Evolutionary conservation across 2,329 filamentous ascomycete species (phyloP), one percentile per base, ranked within the genome.

Genomic region (Alternaria conjuncta): DNA sequence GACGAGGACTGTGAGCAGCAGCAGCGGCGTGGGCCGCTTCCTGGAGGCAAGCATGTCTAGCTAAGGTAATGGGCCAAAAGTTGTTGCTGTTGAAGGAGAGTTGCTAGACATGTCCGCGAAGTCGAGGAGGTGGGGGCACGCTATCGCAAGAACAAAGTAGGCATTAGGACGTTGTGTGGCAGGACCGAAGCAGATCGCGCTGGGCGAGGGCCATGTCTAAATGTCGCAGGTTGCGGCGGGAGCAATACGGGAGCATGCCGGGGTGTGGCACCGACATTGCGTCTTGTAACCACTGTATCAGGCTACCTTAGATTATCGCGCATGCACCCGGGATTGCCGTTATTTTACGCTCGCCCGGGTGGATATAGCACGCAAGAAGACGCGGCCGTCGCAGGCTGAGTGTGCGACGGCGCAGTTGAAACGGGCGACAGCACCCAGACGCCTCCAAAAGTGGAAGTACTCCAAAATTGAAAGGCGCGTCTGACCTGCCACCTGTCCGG

Each of bases 1-100:
- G 57, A 74, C 43, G 63, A 78, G 55, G 7, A 69, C 64, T 60
- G 75, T 36, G 63, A 66, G 65, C 28, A 74, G 63, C 32, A 79
- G 70, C 66, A 80, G 63, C 56, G 73, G 72, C 63, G 75, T 57
- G 30, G 72, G 71, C 25, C 75, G 73, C 66, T 75, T 78, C 56
- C 74, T 72, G 55, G 75, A 69, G 21, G 74, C 75, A 64, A 78
- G 73, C 76, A 78, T 78, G 67, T 30, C 67, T 53, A 63, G 60
- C 61, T 65, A 55, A 57, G 43, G 46, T 60, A 63, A 44, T 41
- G 59, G 59, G 43, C 26, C 47, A 65, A 54, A 63, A 56, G 63
- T n/a, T 47, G 44, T 41, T 43, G 56, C 28, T 65, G 56, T 36
- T 65, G 69, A 60, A 60, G 67, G 67, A 59, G 62, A 23, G 65